phyloP scores from a whole-genome alignment of 2,329 filamentous ascomycete species.

The Chaetomium sp. region DNA sequence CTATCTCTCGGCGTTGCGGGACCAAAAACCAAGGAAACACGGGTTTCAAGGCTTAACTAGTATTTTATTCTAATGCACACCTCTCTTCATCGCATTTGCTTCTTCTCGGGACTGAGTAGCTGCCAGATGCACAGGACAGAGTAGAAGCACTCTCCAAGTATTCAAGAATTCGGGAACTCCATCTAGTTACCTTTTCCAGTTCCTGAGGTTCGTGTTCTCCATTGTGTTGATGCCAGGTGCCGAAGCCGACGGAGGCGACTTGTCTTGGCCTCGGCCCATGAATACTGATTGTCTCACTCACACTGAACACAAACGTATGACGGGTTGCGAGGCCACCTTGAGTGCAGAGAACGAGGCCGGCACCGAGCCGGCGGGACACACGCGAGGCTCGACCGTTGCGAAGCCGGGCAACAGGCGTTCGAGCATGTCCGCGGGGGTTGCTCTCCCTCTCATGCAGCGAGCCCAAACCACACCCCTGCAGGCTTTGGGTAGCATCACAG shows the following conservation, averaged over 20 bases:
- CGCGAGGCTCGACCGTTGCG: constrained; percentile 1
- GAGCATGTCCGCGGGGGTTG: background rate
- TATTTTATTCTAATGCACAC: constrained; percentile 10
- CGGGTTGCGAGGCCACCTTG: background rate
- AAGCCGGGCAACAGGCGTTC: background rate
- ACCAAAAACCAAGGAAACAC: constrained; percentile 11
- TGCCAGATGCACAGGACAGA: background rate
- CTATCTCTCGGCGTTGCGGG: constrained; percentile 16
- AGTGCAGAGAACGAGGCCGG: background rate
- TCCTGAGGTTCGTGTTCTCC: background rate
- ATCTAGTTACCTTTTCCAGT: background rate
- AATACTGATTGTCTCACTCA: background rate
- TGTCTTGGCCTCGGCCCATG: background rate
- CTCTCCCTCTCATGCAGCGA: constrained; percentile 43
- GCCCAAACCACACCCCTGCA: constrained; percentile 18
- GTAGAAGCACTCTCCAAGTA: too few relatives aligned
- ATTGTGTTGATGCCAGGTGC: background rate
- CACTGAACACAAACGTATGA: background rate
- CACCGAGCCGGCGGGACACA: background rate
- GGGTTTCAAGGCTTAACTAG: constrained; percentile 1
- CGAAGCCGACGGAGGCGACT: background rate
- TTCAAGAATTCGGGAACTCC: background rate
- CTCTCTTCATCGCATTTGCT: background rate
- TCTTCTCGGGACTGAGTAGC: background rate
- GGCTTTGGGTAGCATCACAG: constrained; percentile 25